Evolutionary conservation across 2,329 filamentous ascomycete species (phyloP), one percentile per base, ranked within the genome.

Genomic region (Onygenales sp.): DNA sequence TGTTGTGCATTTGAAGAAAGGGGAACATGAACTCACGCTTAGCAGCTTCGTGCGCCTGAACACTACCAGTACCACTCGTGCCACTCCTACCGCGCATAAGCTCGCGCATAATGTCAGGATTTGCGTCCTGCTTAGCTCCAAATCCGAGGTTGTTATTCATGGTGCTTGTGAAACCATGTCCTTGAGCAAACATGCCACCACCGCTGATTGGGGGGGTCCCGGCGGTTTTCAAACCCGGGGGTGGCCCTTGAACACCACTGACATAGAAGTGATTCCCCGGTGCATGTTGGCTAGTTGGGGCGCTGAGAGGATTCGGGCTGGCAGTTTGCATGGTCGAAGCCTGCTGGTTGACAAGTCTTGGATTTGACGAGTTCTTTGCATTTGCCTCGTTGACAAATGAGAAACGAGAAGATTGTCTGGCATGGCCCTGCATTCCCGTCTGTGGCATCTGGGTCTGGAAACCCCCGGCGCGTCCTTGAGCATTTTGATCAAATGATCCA

Each of bases 1-100:
- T 79, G 75, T 85, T 86, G 77, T 89, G 88, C 79, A 91, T 87
- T 72, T 87, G 88, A 76, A 91, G 88, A 78, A 86, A 88, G 85
- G 89, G 88, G 83, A 91, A 87, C 80, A 89, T 86, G 80, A 87
- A 95, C 90, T 95, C 90, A 95, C 90, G 90, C 89, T 95, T 95
- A 84, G 84, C 85, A 74, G 84, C 81, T 76, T 95, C 90, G 74
- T 87, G 85, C 71, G 80, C 79, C 73, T 89, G 86, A 70, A 79
- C 81, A 69, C 80, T 82, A 69, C 80, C 82, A 65, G 80, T 78
- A 68, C 72, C 69, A 62, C 70, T 75, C 55, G 72, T 69, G 58
- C 76, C 71, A 66, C 80, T 80, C 65, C 83, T 82, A 66, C 82
- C 81, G 65, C 90, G 84, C 66, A 94, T 80, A 65, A 95, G 77